phyloP scores from a whole-genome alignment of 148 eudicot species.

The Camellia sinensis region DNA sequence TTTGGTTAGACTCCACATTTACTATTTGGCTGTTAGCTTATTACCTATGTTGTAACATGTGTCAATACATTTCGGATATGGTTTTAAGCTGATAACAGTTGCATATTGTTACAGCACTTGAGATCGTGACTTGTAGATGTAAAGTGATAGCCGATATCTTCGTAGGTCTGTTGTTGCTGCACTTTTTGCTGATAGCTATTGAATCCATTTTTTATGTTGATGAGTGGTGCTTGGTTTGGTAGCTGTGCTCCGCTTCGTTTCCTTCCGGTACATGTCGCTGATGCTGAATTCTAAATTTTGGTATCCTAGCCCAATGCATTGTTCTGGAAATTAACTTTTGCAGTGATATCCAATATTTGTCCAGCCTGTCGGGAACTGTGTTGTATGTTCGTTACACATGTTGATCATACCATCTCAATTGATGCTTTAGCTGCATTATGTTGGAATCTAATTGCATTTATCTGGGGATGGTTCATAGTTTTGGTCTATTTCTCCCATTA shows the following conservation, averaged over 20 bases:
- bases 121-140: conserved; percentile 46
- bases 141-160: conserved; percentile 28
- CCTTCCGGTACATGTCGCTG: background rate
- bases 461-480: background rate
- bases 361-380: background rate
- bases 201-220: conserved; percentile 11
- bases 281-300: background rate
- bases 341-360: background rate
- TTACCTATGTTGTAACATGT: conserved; percentile 3
- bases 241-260: conserved; percentile 17
- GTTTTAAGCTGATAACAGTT: conserved; percentile 33
- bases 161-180: conserved; percentile 27
- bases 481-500: background rate
- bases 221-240: conserved; percentile 20
- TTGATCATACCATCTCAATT: background rate
- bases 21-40: background rate
- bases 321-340: background rate
- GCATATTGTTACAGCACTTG: conserved; percentile 41
- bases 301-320: background rate
- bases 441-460: background rate
- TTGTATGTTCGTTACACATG: background rate
- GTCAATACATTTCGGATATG: conserved; percentile 12
- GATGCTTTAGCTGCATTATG: background rate
- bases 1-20: conserved; percentile 1
- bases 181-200: conserved; percentile 19